These are phyloP conservation scores for Rhodamnia rubescens DNA, from an alignment of 345 rosid genomes.

Conservation along the genomic window DNA sequence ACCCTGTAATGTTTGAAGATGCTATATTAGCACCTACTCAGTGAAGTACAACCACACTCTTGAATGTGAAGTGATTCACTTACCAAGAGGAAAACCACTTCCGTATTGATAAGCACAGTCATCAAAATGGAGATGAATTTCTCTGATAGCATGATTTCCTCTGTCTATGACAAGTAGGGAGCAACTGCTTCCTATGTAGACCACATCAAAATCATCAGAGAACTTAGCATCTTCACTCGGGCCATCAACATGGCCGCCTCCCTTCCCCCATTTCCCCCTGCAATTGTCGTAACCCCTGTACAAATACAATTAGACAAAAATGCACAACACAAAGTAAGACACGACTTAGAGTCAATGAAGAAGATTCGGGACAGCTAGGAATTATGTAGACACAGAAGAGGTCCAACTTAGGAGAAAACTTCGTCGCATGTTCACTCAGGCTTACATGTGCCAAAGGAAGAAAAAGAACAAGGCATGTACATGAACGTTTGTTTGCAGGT, in stretches of 20 bases:
- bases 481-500: neutral
- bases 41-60: neutral
- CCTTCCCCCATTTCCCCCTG: constrained; percentile 72
- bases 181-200: constrained; percentile 95
- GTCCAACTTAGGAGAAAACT: neutral
- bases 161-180: constrained; percentile 91
- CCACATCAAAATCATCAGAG: constrained; percentile 91
- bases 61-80: neutral
- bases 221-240: constrained; percentile 98
- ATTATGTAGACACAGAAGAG: neutral
- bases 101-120: constrained; percentile 98
- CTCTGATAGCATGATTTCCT: constrained; percentile 87
- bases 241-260: constrained; percentile 91
- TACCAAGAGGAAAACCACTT: constrained; percentile 93
- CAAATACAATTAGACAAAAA: constrained; percentile 1
- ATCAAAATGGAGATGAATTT: constrained; percentile 95
- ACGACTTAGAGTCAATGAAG: neutral
- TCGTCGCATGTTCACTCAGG: neutral
- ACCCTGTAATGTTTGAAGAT: constrained; percentile 40
- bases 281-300: constrained; percentile 94
- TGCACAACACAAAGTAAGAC: neutral
- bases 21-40: neutral
- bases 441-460: neutral
- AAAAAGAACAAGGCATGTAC: neutral
- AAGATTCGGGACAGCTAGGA: neutral